Percentiles rank a stretch among this genome's conserved stretches.
These are phyloP conservation scores for Discostella stelligera DNA, from an alignment of 352 stramenopile species.

Conservation along the genomic window DNA sequence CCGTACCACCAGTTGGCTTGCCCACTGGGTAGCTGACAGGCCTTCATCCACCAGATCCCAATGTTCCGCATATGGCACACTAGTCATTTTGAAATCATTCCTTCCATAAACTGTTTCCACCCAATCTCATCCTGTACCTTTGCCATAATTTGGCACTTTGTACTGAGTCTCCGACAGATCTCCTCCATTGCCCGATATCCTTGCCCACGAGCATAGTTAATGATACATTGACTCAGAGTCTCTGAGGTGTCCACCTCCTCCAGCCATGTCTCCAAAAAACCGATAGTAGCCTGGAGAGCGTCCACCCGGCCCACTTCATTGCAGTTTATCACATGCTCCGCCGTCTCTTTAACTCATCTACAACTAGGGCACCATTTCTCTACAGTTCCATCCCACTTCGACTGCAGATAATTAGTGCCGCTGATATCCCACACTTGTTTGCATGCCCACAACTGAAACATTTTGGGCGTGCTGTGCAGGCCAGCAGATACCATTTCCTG, in stretches of 20 bases:
- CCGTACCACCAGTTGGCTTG: background rate
- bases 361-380: slow-evolving; percentile 1
- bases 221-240: background rate
- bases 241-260: background rate
- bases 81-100: background rate
- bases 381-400: too few relatives aligned
- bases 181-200: background rate
- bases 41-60: background rate
- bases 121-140: background rate
- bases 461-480: background rate
- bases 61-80: background rate
- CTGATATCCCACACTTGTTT: background rate
- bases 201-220: background rate
- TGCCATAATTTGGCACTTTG: background rate
- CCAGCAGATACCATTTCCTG: background rate
- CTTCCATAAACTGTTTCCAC: background rate
- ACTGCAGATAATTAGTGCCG: too few relatives aligned
- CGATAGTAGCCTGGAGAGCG: background rate
- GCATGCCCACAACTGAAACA: slow-evolving; percentile 2
- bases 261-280: background rate
- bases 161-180: too few relatives aligned
- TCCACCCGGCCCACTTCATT: background rate
- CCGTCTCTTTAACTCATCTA: background rate
- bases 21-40: background rate
- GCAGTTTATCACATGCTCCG: background rate